These are phyloP conservation scores for Leccinum colubrinum DNA, from an alignment of 1,284 basidiomycete species.

Conservation along the genomic window DNA sequence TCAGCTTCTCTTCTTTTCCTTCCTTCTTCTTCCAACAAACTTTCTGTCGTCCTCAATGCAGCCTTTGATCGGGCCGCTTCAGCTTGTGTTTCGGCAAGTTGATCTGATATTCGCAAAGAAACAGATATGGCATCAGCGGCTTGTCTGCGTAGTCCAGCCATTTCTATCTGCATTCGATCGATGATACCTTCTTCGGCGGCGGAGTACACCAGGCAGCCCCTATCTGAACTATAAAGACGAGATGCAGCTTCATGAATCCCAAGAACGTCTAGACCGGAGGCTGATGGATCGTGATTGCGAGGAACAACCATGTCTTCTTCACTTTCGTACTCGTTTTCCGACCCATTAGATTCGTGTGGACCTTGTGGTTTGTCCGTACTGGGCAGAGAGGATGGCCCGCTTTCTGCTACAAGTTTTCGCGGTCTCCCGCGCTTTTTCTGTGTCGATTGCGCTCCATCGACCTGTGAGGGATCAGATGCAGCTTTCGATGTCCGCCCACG, in stretches of 20 bases:
- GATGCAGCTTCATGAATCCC: constrained; percentile 32
- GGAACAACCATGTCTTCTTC: constrained; percentile 56
- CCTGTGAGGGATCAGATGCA: constrained; percentile 26
- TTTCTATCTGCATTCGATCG: constrained; percentile 61
- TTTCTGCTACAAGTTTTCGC: constrained; percentile 34
- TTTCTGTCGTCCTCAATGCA: constrained; percentile 51
- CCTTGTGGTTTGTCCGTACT: constrained; percentile 33
- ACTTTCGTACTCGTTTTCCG: constrained; percentile 56
- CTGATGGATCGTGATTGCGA: constrained; percentile 41
- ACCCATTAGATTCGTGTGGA: constrained; percentile 31
- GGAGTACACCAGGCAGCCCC: constrained; percentile 18
- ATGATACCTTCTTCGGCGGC: constrained; percentile 40
- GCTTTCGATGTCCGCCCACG: constrained; percentile 62
- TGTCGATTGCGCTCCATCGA: constrained; percentile 15
- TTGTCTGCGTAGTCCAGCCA: constrained; percentile 57
- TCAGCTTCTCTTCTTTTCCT: constrained; percentile 58
- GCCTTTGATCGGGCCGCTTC: constrained; percentile 54
- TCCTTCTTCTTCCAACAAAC: constrained; percentile 57
- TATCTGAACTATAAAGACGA: constrained; percentile 27
- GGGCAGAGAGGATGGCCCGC: constrained; percentile 3
- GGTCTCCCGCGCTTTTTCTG: constrained; percentile 49
- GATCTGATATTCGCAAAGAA: constrained; percentile 60
- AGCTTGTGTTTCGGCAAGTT: constrained; percentile 58
- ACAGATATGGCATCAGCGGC: constrained; percentile 62
- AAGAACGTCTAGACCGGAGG: constrained; percentile 30